These are phyloP conservation scores for Mortierella sp. DNA, from an alignment of 371 early-diverging fungal species.

Conservation along the genomic window DNA sequence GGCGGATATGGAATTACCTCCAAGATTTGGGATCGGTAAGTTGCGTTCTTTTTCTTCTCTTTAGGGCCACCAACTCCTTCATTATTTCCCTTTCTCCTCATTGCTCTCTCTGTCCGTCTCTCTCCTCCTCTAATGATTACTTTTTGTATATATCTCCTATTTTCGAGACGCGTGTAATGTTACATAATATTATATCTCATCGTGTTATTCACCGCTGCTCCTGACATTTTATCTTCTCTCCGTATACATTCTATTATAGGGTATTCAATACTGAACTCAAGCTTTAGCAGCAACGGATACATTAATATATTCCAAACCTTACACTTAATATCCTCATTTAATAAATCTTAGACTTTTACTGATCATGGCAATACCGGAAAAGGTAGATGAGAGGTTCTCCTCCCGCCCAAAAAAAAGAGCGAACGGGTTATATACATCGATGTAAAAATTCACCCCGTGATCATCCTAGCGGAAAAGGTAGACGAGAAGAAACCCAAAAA, in stretches of 20 bases:
- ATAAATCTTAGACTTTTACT: not conserved
- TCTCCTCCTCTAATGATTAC: no score
- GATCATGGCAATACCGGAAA: not conserved
- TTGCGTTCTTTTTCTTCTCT: not conserved
- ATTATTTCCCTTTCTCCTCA: not conserved
- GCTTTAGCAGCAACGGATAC: constrained; percentile 10
- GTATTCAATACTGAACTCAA: constrained; percentile 44
- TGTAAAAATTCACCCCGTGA: no score
- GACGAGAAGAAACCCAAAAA: no score
- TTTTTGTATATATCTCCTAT: no score
- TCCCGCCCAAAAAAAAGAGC: not conserved
- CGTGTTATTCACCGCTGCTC: not conserved
- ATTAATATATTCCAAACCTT: not conserved
- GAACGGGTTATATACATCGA: no score
- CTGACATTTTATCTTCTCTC: not conserved
- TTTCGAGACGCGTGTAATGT: not conserved
- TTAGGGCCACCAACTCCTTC: not conserved
- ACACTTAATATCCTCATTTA: not conserved
- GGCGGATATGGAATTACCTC: constrained; percentile 94
- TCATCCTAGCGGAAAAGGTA: not conserved
- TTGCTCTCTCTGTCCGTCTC: not conserved
- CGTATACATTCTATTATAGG: constrained; percentile 17
- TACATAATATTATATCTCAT: no score
- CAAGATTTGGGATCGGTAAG: constrained; percentile 84
- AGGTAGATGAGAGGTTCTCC: no score